Evolutionary conservation across 106 monocot species (phyloP), one percentile per base, ranked within the genome.

Genomic region (Xerophyta viscosa): DNA sequence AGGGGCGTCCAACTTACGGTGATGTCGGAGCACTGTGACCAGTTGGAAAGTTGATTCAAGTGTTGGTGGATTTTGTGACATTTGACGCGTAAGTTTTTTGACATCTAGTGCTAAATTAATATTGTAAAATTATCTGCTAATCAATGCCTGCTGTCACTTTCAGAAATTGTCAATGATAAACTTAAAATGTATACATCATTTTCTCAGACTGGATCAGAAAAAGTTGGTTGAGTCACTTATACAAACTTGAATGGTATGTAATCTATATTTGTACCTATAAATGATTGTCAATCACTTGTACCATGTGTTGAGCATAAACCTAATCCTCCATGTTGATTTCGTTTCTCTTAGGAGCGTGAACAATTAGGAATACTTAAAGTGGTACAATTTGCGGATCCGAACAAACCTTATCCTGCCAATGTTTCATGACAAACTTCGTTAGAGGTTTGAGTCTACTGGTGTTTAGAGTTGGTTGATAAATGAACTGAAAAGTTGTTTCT

Each of bases 141-240:
- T n/a, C n/a, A n/a, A n/a, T n/a, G n/a, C n/a, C n/a, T n/a, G n/a
- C n/a, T n/a, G n/a, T n/a, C n/a, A 39, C 26, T 58, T 71, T 63
- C 73, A 96, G 94, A 82, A 54, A 96, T 89, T 39, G 56, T 82
- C 28, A 96, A 96, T 41, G 72, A 96, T 67, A 84, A 66, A 59
- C 52, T 52, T 62, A 96, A 82, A 70, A 71, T n/a, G 47, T 82
- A 85, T 37, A 71, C 84, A 11, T 82, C n/a, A n/a, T n/a, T n/a
- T n/a, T n/a, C n/a, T n/a, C n/a, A 96, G 64, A 62, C 75, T 65
- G 57, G 61, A 15, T 54, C 76, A 0, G 85, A 76, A 14, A 50
- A 96, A 79, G 72, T 84, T 96, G 88, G 94, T 96, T 74, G 84
- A 84, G 55, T 96, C 94, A 29, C 85, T 96, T 19, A 20, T 96